Evolutionary conservation across 2,329 filamentous ascomycete species (phyloP).

Genomic region (Monilinia aucupariae): DNA sequence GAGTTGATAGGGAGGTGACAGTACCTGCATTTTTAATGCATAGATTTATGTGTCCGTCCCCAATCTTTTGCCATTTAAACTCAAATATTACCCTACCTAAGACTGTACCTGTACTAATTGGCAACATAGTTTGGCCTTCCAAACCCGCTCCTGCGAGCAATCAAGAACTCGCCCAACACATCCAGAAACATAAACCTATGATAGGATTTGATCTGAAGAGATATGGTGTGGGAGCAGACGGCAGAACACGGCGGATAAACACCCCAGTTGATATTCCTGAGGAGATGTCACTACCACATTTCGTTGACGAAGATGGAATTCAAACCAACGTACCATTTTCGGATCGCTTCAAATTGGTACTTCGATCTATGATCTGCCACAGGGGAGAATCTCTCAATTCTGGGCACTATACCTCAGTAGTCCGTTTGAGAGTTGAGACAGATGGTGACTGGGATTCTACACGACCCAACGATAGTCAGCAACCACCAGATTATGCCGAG

Average conservation of each 20-base stretch:
- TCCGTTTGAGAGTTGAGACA: conserved; percentile 65
- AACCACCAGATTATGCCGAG: conserved; percentile 61
- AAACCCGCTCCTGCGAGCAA: conserved; percentile 59
- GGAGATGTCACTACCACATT: conserved; percentile 76
- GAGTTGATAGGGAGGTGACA: conserved; percentile 68
- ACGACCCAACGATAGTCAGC: conserved; percentile 40
- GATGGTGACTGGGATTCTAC: conserved; percentile 53
- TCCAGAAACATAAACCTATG: conserved; percentile 74
- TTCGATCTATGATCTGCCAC: conserved; percentile 92
- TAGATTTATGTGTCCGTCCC: conserved; percentile 60
- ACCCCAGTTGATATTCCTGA: conserved; percentile 90
- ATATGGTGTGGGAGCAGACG: conserved; percentile 69
- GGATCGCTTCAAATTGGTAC: conserved; percentile 85
- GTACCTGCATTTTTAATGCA: conserved; percentile 69
- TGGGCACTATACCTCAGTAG: conserved; percentile 86
- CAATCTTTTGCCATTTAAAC: conserved; percentile 25
- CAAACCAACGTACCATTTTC: conserved; percentile 58
- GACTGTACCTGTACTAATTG: conserved; percentile 35
- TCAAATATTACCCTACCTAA: conserved; percentile 19
- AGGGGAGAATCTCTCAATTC: conserved; percentile 78
- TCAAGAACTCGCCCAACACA: conserved; percentile 80
- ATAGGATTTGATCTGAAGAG: conserved; percentile 90
- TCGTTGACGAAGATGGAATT: conserved; percentile 73
- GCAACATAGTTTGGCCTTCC: conserved; percentile 72
- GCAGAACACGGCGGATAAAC: conserved; percentile 64